Conservation (phyloP, 2,329 filamentous ascomycete genomes). For the Cytospora piceicola region DNA sequence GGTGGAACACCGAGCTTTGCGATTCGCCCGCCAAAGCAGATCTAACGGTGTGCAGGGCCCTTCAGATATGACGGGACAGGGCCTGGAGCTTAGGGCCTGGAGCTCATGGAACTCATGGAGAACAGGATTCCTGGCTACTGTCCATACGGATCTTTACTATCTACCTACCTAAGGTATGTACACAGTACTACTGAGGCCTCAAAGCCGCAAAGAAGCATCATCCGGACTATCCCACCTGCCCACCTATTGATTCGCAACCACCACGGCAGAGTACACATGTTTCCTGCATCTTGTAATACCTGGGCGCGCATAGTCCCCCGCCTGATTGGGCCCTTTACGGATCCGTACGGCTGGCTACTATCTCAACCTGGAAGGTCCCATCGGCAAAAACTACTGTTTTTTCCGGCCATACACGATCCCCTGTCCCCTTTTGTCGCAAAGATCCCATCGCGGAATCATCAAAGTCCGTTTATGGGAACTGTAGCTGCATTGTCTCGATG, state of each 20-base stretch:
- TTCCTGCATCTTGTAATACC: slow-evolving; percentile 11
- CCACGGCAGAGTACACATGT: slow-evolving; percentile 5
- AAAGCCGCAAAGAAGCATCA: slow-evolving; percentile 13
- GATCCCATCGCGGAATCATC: background rate
- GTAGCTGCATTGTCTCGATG: background rate
- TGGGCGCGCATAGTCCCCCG: background rate
- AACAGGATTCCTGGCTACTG: background rate
- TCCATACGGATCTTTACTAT: background rate
- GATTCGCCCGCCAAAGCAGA: no score
- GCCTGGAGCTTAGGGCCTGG: no score
- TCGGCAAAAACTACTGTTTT: background rate
- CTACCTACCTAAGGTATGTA: no score
- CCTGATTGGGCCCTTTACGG: slow-evolving; percentile 9
- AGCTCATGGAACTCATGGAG: background rate
- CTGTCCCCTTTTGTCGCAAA: background rate
- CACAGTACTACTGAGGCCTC: background rate
- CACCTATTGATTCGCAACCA: slow-evolving; percentile 17
- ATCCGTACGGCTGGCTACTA: background rate
- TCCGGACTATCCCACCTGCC: slow-evolving; percentile 17
- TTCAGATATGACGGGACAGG: background rate
- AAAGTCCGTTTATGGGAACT: background rate
- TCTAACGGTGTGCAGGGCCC: background rate
- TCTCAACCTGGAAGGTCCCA: background rate
- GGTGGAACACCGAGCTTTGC: background rate
- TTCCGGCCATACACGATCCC: background rate